These are phyloP conservation scores for Mallotus nudiflorus DNA, from an alignment of 345 rosid genomes.

Conservation along the genomic window DNA sequence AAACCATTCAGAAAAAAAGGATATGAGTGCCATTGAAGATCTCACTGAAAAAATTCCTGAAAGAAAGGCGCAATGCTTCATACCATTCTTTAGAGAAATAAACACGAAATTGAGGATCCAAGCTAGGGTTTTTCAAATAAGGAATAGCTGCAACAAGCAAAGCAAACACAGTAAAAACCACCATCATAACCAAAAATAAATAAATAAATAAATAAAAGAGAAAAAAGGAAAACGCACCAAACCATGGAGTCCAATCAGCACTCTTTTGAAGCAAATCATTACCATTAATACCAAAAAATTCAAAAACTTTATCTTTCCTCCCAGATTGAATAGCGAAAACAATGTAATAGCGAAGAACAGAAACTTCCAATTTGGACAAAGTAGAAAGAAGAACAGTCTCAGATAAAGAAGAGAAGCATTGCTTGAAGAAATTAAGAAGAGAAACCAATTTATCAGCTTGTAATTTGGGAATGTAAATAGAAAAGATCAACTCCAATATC, in stretches of 20 bases:
- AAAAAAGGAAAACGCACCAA: slow-evolving; percentile 44
- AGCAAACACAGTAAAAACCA: not conserved
- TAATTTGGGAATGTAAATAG: slow-evolving; percentile 54
- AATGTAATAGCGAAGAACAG: slow-evolving; percentile 49
- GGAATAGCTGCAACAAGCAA: slow-evolving; percentile 50
- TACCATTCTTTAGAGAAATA: slow-evolving; percentile 73
- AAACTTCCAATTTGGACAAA: slow-evolving; percentile 49
- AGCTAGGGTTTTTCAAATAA: slow-evolving; percentile 56
- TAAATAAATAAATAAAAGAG: not conserved
- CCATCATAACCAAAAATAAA: slow-evolving; percentile 1
- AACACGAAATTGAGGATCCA: slow-evolving; percentile 60
- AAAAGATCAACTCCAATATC: slow-evolving; percentile 56
- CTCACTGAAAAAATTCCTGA: slow-evolving; percentile 69
- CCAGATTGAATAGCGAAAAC: slow-evolving; percentile 49
- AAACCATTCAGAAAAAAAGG: slow-evolving; percentile 40
- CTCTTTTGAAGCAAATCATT: slow-evolving; percentile 50
- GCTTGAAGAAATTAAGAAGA: slow-evolving; percentile 50
- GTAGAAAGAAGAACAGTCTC: slow-evolving; percentile 39
- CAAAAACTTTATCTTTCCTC: slow-evolving; percentile 53
- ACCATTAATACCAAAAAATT: slow-evolving; percentile 52
- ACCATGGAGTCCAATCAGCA: slow-evolving; percentile 63
- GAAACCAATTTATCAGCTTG: slow-evolving; percentile 52
- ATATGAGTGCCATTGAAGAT: slow-evolving; percentile 72
- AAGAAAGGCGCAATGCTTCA: slow-evolving; percentile 55
- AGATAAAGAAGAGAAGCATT: slow-evolving; percentile 51